These are phyloP conservation scores for Oryza nivara DNA, from an alignment of 176 grass and related monocot species.

Conservation along the genomic window DNA sequence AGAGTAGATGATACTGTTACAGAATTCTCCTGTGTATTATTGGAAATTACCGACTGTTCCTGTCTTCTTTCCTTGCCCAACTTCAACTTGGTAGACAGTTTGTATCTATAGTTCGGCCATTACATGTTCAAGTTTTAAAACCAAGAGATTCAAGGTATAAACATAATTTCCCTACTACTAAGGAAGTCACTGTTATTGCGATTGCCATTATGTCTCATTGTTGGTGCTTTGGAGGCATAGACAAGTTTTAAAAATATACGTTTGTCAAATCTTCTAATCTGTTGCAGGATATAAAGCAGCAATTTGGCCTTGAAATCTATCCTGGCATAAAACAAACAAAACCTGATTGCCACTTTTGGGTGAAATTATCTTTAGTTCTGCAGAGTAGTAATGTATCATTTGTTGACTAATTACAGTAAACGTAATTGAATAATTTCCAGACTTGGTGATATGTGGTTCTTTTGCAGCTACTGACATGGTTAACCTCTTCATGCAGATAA, in stretches of 20 bases:
- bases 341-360: background rate
- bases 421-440: conserved; percentile 3
- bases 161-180: background rate
- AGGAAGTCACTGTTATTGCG: background rate
- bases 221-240: background rate
- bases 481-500: conserved; percentile 41
- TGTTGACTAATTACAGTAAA: background rate
- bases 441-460: background rate
- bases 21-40: background rate
- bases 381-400: background rate
- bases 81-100: conserved; percentile 15
- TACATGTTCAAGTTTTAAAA: conserved; percentile 1
- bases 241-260: background rate
- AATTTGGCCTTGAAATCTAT: conserved; percentile 8
- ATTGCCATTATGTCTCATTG: background rate
- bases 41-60: background rate
- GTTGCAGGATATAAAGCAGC: conserved; percentile 9
- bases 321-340: conserved; percentile 34
- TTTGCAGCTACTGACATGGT: conserved; percentile 31
- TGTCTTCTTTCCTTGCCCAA: conserved; percentile 11
- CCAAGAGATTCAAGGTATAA: background rate
- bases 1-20: background rate
- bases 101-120: background rate
- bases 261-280: conserved; percentile 7
- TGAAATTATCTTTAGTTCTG: background rate